These are phyloP conservation scores for Nepenthes gracilis DNA, from an alignment of 148 eudicot genomes.

Conservation along the genomic window DNA sequence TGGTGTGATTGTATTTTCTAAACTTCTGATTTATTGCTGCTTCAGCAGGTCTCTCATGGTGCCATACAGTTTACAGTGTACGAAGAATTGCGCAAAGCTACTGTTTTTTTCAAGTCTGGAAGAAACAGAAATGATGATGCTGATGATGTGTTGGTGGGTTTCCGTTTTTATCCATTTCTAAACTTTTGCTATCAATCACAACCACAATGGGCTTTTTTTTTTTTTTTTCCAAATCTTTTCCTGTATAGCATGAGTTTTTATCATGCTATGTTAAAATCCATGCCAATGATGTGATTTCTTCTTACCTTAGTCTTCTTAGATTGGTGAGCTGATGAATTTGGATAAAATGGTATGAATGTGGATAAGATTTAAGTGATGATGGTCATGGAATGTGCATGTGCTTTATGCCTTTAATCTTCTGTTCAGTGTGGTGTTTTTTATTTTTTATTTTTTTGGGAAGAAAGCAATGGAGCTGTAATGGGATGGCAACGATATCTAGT, in stretches of 20 bases:
- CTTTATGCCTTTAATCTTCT: too few species aligned
- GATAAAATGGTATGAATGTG: too few species aligned
- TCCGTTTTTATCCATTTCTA: background rate
- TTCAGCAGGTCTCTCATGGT: constrained; percentile 97
- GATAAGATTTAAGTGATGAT: too few species aligned
- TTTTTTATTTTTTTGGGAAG: too few species aligned
- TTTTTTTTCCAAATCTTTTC: background rate
- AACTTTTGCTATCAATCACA: too few species aligned
- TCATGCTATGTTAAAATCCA: background rate
- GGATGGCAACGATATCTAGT: too few species aligned
- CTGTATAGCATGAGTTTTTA: background rate
- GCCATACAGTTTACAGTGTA: constrained; percentile 97
- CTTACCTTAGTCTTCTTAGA: background rate
- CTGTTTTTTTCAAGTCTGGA: constrained; percentile 34
- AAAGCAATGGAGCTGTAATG: too few species aligned
- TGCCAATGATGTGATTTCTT: background rate
- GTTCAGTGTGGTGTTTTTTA: too few species aligned
- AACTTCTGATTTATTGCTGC: constrained; percentile 8
- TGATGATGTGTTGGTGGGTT: constrained; percentile 53
- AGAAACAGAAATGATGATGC: constrained; percentile 14
- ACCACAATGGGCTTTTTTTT: background rate
- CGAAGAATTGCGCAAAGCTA: constrained; percentile 75
- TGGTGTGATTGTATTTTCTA: background rate
- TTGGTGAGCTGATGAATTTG: too few species aligned
- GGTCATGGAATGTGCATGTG: too few species aligned